Evolutionary conservation across 1,284 basidiomycete species (phyloP).

Genomic region (Cutaneotrichosporon mucoides): DNA sequence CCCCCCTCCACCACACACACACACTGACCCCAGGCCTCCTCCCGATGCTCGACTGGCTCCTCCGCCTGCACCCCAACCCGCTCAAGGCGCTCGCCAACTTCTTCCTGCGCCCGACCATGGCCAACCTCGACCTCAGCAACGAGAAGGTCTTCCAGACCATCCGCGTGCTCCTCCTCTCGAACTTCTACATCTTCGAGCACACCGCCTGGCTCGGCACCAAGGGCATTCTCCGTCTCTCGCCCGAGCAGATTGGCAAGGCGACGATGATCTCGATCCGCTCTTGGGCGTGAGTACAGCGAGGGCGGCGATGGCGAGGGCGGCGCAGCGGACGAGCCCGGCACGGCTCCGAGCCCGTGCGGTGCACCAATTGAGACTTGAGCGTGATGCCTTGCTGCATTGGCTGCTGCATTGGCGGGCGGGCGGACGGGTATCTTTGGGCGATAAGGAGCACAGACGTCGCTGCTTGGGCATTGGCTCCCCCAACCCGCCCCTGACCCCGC

Average conservation of each 20-base stretch:
- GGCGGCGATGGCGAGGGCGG: background rate
- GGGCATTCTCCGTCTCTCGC: slow-evolving; percentile 35
- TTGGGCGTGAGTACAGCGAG: slow-evolving; percentile 42
- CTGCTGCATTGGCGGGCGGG: no score
- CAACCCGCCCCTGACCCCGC: background rate
- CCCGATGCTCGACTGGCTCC: slow-evolving; percentile 38
- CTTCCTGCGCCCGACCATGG: slow-evolving; percentile 16
- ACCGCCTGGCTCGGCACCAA: slow-evolving; percentile 39
- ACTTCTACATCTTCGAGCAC: slow-evolving; percentile 47
- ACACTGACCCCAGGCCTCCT: slow-evolving; percentile 27
- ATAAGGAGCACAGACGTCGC: background rate
- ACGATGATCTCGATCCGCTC: slow-evolving; percentile 22
- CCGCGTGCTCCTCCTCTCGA: slow-evolving; percentile 36
- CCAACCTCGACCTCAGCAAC: slow-evolving; percentile 16
- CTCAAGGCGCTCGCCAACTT: slow-evolving; percentile 22
- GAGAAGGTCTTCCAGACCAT: slow-evolving; percentile 35
- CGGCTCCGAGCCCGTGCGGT: no score
- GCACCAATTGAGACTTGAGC: no score
- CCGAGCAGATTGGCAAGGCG: slow-evolving; percentile 8
- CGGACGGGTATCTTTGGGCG: background rate
- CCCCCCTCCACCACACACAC: no score
- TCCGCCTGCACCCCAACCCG: slow-evolving; percentile 37
- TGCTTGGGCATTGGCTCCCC: background rate
- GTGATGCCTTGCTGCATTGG: no score
- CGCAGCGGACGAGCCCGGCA: no score